Evolutionary conservation across 345 rosid genomes (phyloP).

Genomic region (Isatis tinctoria): DNA sequence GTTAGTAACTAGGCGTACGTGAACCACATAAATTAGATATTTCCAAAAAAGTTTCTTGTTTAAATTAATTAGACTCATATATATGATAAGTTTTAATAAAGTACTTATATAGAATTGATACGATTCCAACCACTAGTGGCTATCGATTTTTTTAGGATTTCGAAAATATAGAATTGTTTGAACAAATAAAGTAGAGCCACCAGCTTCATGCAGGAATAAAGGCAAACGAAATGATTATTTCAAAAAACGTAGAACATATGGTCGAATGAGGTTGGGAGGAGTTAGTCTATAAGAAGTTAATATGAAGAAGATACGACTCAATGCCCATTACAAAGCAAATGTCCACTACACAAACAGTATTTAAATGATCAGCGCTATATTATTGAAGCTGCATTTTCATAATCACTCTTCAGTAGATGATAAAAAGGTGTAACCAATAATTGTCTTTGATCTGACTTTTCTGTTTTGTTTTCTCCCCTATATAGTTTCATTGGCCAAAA

Average conservation of each 20-base stretch:
- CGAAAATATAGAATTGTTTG: neutral
- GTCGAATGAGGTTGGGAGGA: neutral
- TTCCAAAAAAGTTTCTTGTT: neutral
- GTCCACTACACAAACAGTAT: slow-evolving; percentile 6
- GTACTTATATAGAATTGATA: neutral
- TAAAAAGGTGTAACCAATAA: slow-evolving; percentile 12
- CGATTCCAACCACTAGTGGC: neutral
- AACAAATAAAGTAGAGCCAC: slow-evolving; percentile 11
- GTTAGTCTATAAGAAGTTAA: neutral
- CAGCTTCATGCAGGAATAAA: neutral
- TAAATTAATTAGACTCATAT: neutral
- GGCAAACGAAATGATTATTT: slow-evolving; percentile 2
- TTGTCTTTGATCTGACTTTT: neutral
- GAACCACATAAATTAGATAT: too few species aligned
- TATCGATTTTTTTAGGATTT: neutral
- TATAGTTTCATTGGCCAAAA: slow-evolving; percentile 6
- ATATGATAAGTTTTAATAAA: neutral
- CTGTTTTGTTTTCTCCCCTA: neutral
- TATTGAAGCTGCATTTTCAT: slow-evolving; percentile 4
- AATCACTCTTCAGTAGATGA: neutral
- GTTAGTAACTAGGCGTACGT: too few species aligned
- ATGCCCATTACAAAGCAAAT: slow-evolving; percentile 13
- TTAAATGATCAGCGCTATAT: neutral
- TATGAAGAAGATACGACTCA: slow-evolving; percentile 4
- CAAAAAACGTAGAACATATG: slow-evolving; percentile 1